Evolutionary conservation across 371 early-diverging fungal species (phyloP), one percentile per base, ranked within the genome.

Genomic region (Parasitella parasitica): DNA sequence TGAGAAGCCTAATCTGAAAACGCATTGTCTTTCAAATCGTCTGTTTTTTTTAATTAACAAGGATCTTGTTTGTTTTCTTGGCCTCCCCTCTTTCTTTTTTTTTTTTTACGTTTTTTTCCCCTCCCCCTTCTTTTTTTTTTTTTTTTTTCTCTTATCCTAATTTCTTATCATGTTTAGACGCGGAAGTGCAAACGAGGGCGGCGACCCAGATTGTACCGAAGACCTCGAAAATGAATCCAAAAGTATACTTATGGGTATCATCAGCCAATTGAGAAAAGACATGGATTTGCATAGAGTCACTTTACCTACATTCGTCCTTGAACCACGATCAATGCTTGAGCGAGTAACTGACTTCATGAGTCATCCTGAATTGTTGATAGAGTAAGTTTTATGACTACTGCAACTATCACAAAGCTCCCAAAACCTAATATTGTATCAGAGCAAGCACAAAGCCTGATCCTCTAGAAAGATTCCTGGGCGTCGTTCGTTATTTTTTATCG

Each of bases 281-380:
- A 89, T 89, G 82, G 97, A 97, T 78, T 84, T 97, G 53, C 82
- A 82, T 58, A 80, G 92, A 54, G 90, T 97, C 32, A 94, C 97
- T 22, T 85, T 97, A 27, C 97, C 97, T 15, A 94, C 96, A 6
- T 97, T 97, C 85, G 94, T 97, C 3, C 82, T 97, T 24, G 97
- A 97, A 69, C 91, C 97, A 11, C 81, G 97, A n/a, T 91, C 91
- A 67, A 94, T 97, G 87, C 83, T 93, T 46, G 97, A 97, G 71
- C 83, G 94, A 37, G 89, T 97, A 22, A 94, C 96, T 22, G 97
- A 97, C 78, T 97, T 95, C 73, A 88, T 97, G 86, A 85, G 88
- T 52, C 96, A 97, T 70, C 95, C 96, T 4, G 92, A 95, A 27
- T 70, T 94, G 61, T 73, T 97, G 34, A 72, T 92, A 67, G 77